Conservation (phyloP, 2,329 filamentous ascomycete species). For the Xylaria sp. region DNA sequence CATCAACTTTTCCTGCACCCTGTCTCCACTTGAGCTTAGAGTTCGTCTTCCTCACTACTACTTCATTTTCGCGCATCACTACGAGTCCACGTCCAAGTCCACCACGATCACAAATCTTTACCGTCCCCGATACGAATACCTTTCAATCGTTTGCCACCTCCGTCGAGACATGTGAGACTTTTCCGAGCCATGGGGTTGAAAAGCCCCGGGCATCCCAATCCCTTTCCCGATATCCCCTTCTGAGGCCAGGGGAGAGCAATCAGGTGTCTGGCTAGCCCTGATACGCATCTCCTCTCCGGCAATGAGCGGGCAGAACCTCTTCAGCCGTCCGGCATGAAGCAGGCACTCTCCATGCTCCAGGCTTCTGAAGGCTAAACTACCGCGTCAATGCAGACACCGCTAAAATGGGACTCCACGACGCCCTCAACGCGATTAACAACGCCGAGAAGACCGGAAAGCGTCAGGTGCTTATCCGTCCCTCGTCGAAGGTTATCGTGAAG, state of each 20-base stretch:
- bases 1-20: conserved; percentile 26
- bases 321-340: conserved; percentile 55
- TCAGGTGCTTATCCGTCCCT: conserved; percentile 97
- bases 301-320: conserved; percentile 77
- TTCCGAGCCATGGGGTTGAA: conserved; percentile 50
- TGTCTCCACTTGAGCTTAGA: conserved; percentile 24
- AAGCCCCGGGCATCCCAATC: conserved; percentile 45
- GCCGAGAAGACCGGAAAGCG: conserved; percentile 99
- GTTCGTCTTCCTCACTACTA: conserved; percentile 24
- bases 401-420: conserved; percentile 99
- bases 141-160: conserved; percentile 31
- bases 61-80: conserved; percentile 40
- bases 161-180: conserved; percentile 59
- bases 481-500: conserved; percentile 99
- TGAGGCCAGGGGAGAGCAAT: conserved; percentile 73
- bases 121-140: conserved; percentile 1
- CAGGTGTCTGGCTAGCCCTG: conserved; percentile 53
- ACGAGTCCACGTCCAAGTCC: conserved; percentile 37
- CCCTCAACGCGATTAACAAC: conserved; percentile 99
- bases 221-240: conserved; percentile 48
- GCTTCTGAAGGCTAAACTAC: conserved; percentile 71
- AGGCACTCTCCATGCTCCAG: conserved; percentile 77
- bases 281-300: conserved; percentile 73
- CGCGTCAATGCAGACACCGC: conserved; percentile 69
- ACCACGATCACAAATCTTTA: conserved; percentile 40